Base-by-base conservation (phyloP, 2,329 filamentous ascomycete species). In the Capronia coronata region DNA sequence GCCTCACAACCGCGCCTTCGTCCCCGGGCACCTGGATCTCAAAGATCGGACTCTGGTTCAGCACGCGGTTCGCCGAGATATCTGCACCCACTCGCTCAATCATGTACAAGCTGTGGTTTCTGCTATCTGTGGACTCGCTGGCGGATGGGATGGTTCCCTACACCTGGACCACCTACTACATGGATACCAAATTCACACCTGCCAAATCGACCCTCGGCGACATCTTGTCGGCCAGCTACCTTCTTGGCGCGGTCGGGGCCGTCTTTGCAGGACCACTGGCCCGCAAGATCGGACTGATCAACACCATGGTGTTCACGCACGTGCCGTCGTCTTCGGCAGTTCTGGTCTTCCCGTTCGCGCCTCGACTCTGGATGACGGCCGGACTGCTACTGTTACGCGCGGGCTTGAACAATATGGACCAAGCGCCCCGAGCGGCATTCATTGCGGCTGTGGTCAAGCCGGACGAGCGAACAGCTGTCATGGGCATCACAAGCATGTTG, bases 341-440 rank as follows among this genome's bases (percentile, higher is more conserved):
- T 0, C 61, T 82, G 2, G 60, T 83, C 3, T 82, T 85, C 46
- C 80, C 81, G 0, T 61, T 76, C 0, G 77, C 81, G 0, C 67
- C 65, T 4, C 68, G 66, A 1, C 66, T 82, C 1, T 71, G 71
- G 32, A 61, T 78, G 35, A 77, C 79, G 0, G 73, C 79, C 1
- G 68, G 68, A 0, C 68, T 85, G 0, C 67, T 86, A 1, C 70
- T 83, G 21, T 63, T 84, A 16, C 74, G 82, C 3, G 72, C 79
- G 2, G 78, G 78, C 0, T 68, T 85, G 38, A 84, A 84, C 59
- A 80, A 76, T 54, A 84, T 86, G 79, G 82, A 85, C 55, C 82
- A 85, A 67, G 81, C 79, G 0, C 82, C 82, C 0, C 72, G 82
- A 1, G 70, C 80, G 0, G 81, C 82, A 0, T 79, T 86, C 49